These are phyloP conservation scores for Vitis vinifera DNA, from an alignment of 164 flowering plant genomes.

Conservation along the genomic window ASM3070453v1 NC_081820.1:832001-832500, in stretches of 20 bases:
- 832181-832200: neutral
- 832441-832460: no score
- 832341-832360: constrained; percentile 80
- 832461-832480: no score
- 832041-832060: neutral
- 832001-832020: constrained; percentile 22
- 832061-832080: no score
- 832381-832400: constrained; percentile 80
- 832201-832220: neutral
- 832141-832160: constrained; percentile 80
- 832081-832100: constrained; percentile 60
- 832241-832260: constrained; percentile 14
- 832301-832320: constrained; percentile 60
- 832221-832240: neutral
- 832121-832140: constrained; percentile 99
- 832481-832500: no score
- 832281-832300: constrained; percentile 57
- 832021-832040: neutral
- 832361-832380: constrained; percentile 68
- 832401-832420: constrained; percentile 60
- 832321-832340: constrained; percentile 90
- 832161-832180: constrained; percentile 68
- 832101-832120: constrained; percentile 97
- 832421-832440: constrained; percentile 6
- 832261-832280: constrained; percentile 83